Evolutionary conservation across 2,329 filamentous ascomycete genomes (phyloP), one percentile per base, ranked within the genome.

Genomic region (Knoxdaviesia proteae): DNA sequence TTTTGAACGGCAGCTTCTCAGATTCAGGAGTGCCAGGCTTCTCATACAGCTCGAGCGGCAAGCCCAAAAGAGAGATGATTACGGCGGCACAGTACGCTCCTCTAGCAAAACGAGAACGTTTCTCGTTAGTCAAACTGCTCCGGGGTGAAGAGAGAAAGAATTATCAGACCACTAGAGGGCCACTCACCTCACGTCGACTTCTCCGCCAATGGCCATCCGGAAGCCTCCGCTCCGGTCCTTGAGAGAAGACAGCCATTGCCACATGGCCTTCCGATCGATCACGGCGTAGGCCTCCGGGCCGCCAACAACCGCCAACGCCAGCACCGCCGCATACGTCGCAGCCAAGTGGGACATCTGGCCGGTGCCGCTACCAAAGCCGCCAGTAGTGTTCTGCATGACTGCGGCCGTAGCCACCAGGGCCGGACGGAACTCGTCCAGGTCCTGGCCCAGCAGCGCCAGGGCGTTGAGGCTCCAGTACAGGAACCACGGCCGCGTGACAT

Each of bases 201-300:
- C 90, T 45, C 87, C 90, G 46, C 81, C 84, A 41, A 80, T 62
- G 42, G 77, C 78, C 66, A 98, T 81, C 52, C 79, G 76, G 56
- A 98, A 96, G n/a, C 84, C 84, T 41, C 90, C 90, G 55, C 84
- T 76, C 7, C 72, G 64, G 59, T 93, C 82, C 66, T 96, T 98
- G 56, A 96, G 68, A 36, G 68, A 67, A 49, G 81, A 84, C 11
- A 98, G 69, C 78, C 84, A 98, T 58, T 74, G 79, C 84, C 88
- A 94, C 77, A 96, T 80, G 41, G 75, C 68, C 54, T 75, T 74
- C 47, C 90, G 75, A 61, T 96, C 80, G 46, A 96, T 73, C 43
- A 84, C 63, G 46, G 77, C 69, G 55, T 84, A 82, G 37, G 74
- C 73, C 44, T 80, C 77, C 45, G 78, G 62, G 6, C 81, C 84